Evolutionary conservation across 352 stramenopile species (phyloP), one percentile per base, ranked within the genome.

Genomic region (Pythium rishiriense): DNA sequence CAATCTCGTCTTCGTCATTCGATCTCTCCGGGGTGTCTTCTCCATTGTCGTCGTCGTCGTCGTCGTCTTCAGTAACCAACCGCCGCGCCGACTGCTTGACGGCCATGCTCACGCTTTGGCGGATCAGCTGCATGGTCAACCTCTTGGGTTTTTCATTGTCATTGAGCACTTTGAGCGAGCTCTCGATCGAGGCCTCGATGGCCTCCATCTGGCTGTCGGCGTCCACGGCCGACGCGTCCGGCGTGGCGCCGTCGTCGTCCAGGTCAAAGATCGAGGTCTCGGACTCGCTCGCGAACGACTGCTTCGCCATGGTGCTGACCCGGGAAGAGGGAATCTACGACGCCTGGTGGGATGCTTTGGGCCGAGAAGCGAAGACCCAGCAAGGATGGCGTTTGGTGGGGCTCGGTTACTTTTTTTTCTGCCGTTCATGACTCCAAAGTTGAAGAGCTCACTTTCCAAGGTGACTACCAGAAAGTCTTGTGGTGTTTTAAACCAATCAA

Each of bases 41-140:
- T 21, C 15, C 53, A 33, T 31, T 7, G 31, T 60, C 56, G 45
- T 60, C 10, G 42, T 72, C 64, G 14, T 62, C 51, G 10, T 69
- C 65, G 17, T 61, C 54, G 24, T 52, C 54, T 11, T 42, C 25
- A 1, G 21, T n/a, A 0, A 67, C 41, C 12, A 49, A 25, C 3
- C 51, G 48, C 21, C 25, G 54, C 7, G 46, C 35, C n/a, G 48
- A 56, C 39, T 66, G 51, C 42, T 62, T 49, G 28, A 66, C 46
- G 12, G 57, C 29, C 48, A 71, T 69, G 22, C 31, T 41, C 57
- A 69, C 66, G 43, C 73, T 79, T 48, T 90, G 78, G 39, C 82
- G 79, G 50, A 93, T 87, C 19, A 93, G 70, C 53, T 73, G 68
- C 77, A 93, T 90, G 15, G 69, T 91, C n/a, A 93, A 54, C 24